Conservation (phyloP, 805 yeast species). For the Candida saitoana region DNA sequence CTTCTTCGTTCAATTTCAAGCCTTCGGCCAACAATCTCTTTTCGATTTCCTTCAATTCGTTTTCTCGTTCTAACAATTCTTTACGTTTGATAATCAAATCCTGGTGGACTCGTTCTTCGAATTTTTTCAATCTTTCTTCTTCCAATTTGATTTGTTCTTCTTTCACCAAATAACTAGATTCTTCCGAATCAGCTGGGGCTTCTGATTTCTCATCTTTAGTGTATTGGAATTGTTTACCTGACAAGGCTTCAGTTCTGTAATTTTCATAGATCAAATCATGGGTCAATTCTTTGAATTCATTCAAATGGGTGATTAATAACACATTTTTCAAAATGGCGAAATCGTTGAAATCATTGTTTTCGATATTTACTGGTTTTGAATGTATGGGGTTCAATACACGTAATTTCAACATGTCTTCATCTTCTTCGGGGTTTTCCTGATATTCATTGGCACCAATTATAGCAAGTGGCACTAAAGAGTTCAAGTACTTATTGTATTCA, state of each 20-base stretch:
- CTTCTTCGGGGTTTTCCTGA: slow-evolving; percentile 36
- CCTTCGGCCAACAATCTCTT: slow-evolving; percentile 62
- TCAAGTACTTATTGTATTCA: slow-evolving; percentile 61
- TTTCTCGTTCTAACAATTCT: slow-evolving; percentile 80
- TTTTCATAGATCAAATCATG: slow-evolving; percentile 84
- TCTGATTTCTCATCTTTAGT: slow-evolving; percentile 4
- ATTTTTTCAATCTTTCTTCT: slow-evolving; percentile 81
- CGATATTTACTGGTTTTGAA: slow-evolving; percentile 57
- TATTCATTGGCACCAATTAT: slow-evolving; percentile 66
- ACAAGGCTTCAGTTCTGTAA: slow-evolving; percentile 82
- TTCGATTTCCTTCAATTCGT: slow-evolving; percentile 78
- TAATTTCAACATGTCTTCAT: slow-evolving; percentile 46
- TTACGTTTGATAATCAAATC: slow-evolving; percentile 76
- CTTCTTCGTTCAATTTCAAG: slow-evolving; percentile 35
- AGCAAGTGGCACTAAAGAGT: slow-evolving; percentile 63
- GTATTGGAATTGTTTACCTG: slow-evolving; percentile 53
- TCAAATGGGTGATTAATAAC: slow-evolving; percentile 75
- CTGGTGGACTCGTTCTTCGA: slow-evolving; percentile 85
- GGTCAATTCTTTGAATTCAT: slow-evolving; percentile 84
- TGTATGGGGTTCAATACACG: slow-evolving; percentile 46
- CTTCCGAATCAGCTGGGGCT: slow-evolving; percentile 10
- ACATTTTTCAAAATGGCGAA: slow-evolving; percentile 77
- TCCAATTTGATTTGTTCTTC: slow-evolving; percentile 88
- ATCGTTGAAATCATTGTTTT: slow-evolving; percentile 73
- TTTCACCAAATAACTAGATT: slow-evolving; percentile 46